These are phyloP conservation scores for Sclerotinia nivalis DNA, from an alignment of 2,329 filamentous ascomycete genomes.

Conservation along the genomic window DNA sequence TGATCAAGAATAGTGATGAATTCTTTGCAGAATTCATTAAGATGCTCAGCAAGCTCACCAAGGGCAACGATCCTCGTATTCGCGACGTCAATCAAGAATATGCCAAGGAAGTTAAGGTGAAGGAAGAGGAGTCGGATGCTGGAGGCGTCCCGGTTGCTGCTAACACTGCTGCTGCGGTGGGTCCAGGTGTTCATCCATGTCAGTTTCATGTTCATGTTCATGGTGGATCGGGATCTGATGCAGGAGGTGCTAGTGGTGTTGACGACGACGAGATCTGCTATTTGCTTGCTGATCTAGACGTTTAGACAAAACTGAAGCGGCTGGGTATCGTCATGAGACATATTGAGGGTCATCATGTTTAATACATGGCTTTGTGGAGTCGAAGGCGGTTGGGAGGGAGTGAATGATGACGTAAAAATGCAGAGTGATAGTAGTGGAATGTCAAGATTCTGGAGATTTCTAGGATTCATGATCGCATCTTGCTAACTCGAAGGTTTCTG, in stretches of 20 bases:
- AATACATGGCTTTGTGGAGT: background rate
- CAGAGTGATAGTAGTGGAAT: background rate
- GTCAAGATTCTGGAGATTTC: background rate
- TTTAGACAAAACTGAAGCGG: background rate
- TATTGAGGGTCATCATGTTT: background rate
- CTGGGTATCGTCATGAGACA: background rate
- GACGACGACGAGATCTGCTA: background rate
- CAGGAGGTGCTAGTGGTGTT: background rate
- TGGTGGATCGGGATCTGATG: background rate
- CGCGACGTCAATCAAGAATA: conserved; percentile 25
- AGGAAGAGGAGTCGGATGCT: conserved; percentile 2
- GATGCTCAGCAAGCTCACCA: conserved; percentile 16
- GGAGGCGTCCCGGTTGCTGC: background rate
- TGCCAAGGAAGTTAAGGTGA: background rate
- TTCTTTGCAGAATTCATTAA: conserved; percentile 30
- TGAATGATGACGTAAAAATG: background rate
- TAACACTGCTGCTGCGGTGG: background rate
- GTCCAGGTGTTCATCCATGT: conserved; percentile 27
- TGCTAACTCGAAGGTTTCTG: no score
- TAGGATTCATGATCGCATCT: background rate
- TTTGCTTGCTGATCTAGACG: background rate
- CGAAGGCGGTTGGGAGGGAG: background rate
- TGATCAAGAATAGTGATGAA: conserved; percentile 18
- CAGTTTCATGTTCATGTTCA: conserved; percentile 27
- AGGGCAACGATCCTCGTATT: conserved; percentile 31